These are phyloP conservation scores for Globisporangium orthogonon DNA, from an alignment of 352 stramenopile genomes.

Conservation along the genomic window DNA sequence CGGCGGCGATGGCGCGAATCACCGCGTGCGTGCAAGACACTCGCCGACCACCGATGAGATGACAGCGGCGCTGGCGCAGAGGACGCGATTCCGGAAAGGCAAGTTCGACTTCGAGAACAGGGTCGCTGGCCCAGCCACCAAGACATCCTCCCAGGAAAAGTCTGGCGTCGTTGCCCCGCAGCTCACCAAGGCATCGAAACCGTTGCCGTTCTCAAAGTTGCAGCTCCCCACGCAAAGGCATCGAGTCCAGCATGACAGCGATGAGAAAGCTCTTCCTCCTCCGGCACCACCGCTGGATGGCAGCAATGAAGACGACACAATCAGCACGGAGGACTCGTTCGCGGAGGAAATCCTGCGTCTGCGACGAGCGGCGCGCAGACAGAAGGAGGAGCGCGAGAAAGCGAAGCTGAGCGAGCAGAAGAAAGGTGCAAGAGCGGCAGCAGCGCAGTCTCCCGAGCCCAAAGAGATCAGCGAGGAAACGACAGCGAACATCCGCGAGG, in stretches of 20 bases:
- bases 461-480: slow-evolving; percentile 15
- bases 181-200: background rate
- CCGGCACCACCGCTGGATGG: background rate
- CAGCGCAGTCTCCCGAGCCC: background rate
- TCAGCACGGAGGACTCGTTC: slow-evolving; percentile 34
- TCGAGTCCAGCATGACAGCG: slow-evolving; percentile 8
- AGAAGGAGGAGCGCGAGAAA: slow-evolving; percentile 6
- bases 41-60: slow-evolving; percentile 28
- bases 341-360: slow-evolving; percentile 30
- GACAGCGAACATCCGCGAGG: slow-evolving; percentile 23
- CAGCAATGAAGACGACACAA: slow-evolving; percentile 9
- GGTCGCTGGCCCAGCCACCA: background rate
- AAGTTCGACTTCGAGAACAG: background rate
- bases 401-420: slow-evolving; percentile 6
- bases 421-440: slow-evolving; percentile 6
- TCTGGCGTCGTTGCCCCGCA: background rate
- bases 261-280: slow-evolving; percentile 10
- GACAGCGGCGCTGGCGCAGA: slow-evolving; percentile 21
- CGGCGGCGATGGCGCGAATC: background rate
- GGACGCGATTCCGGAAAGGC: slow-evolving; percentile 24
- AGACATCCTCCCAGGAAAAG: background rate
- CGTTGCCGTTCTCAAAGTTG: slow-evolving; percentile 1
- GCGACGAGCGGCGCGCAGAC: slow-evolving; percentile 11
- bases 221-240: slow-evolving; percentile 8
- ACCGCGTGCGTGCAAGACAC: background rate